Evolutionary conservation across 129 eudicot genomes (phyloP), one percentile per base, ranked within the genome.

Genomic region (Smallanthus sonchifolius): DNA sequence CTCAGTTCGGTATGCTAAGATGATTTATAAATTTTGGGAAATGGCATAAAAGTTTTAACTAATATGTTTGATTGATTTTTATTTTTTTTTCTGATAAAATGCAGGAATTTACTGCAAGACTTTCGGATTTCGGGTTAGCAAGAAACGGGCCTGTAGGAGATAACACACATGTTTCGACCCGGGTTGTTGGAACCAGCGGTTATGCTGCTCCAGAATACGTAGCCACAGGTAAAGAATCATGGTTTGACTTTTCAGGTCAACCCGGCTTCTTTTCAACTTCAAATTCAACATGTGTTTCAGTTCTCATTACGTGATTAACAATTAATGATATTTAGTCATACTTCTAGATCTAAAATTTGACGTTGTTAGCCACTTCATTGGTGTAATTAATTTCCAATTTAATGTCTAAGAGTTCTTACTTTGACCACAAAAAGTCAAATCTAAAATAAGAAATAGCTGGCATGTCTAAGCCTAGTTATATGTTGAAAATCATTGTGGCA

Each of bases 151-250:
- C 95, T 0, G 78, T 79, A 38, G 95, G 91, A 55, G 95, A 88
- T 65, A 81, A 72, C 71, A 85, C 95, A n/a, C 95, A 88, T 79
- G 95, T 88, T 39, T 88, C 95, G 48, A 88, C 95, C n/a, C 84
- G 91, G 52, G 88, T 88, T 74, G 84, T 88, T 40, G 95, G 95
- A 45, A 88, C 95, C 17, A 75, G 69, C 20, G 95, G 95, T 62
- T 88, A 88, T 80, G 95, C 95, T 11, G 95, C 95, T 64, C 95
- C 95, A 24, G 95, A 88, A 71, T 88, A 88, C 43, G 83, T 88
- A 8, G 88, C 95, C 35, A 81, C 91, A 79, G 93, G 93, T 85
- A 62, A 44, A 65, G 39, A 67, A 6, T 17, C 20, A 8, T 20
- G 34, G 55, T 47, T 78, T 67, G 74, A 79, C 83, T 64, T 72